These are phyloP conservation scores for Phialophora tarda DNA, from an alignment of 2,329 filamentous ascomycete genomes.

Conservation along the genomic window DNA sequence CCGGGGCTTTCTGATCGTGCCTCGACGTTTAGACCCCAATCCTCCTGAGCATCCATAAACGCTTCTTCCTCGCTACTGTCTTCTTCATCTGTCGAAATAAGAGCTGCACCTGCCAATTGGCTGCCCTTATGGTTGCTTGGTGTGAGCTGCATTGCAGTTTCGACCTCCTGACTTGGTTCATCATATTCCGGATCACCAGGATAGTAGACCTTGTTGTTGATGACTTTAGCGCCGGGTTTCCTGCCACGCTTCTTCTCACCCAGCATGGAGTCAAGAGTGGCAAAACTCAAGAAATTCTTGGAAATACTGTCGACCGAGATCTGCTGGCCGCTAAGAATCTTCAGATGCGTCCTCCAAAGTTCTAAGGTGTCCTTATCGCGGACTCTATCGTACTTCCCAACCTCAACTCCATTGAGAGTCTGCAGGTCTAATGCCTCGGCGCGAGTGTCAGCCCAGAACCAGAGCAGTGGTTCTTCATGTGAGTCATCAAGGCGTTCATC, in stretches of 20 bases:
- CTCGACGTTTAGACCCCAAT: conserved; percentile 8
- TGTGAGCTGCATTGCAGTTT: conserved; percentile 16
- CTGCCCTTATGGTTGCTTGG: conserved; percentile 33
- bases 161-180: conserved; percentile 7
- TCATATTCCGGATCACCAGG: conserved; percentile 33
- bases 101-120: conserved; percentile 34
- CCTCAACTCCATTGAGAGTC: conserved; percentile 60
- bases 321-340: conserved; percentile 49
- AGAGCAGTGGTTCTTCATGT: conserved; percentile 44
- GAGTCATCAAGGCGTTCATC: conserved; percentile 56
- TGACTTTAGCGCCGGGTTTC: conserved; percentile 35
- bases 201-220: conserved; percentile 36
- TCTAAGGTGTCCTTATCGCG: conserved; percentile 49
- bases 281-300: conserved; percentile 10
- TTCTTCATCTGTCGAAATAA: conserved; percentile 38
- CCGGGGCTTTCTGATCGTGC: background rate
- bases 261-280: conserved; percentile 17
- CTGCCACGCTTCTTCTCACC: conserved; percentile 24
- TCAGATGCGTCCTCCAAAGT: conserved; percentile 53
- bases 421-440: conserved; percentile 62
- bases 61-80: conserved; percentile 19
- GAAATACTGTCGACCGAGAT: conserved; percentile 12
- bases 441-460: conserved; percentile 64
- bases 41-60: conserved; percentile 37
- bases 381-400: conserved; percentile 54